Conservation (phyloP, 2,329 filamentous ascomycete species). For the Tolypocladium paradoxum region DNA sequence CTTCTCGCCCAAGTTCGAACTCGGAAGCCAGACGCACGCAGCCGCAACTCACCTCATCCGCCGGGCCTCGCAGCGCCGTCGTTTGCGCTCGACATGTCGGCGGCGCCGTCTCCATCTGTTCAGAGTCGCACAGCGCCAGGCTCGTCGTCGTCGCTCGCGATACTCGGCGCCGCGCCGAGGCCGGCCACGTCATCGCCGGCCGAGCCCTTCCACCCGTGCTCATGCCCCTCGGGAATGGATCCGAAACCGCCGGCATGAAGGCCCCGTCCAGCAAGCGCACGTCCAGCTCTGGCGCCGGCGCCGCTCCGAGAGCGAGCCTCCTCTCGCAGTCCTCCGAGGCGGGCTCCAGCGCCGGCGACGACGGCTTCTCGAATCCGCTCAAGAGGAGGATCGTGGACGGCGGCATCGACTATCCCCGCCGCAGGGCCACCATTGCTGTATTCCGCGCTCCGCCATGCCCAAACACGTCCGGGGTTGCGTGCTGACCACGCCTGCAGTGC, state of each 20-base stretch:
- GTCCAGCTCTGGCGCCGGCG: constrained; percentile 34
- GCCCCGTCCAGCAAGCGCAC: constrained; percentile 26
- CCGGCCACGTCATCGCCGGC: too few relatives aligned
- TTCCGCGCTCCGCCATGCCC: background rate
- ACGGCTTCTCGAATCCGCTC: constrained; percentile 44
- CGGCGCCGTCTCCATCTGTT: background rate
- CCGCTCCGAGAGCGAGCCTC: constrained; percentile 43
- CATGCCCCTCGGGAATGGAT: background rate
- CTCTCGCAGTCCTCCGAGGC: constrained; percentile 44
- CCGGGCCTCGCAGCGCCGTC: too few relatives aligned
- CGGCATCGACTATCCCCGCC: constrained; percentile 51
- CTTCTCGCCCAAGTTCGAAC: too few relatives aligned
- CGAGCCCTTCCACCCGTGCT: too few relatives aligned
- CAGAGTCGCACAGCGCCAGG: background rate
- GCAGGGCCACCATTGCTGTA: constrained; percentile 57
- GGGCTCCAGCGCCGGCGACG: constrained; percentile 32
- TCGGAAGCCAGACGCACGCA: too few relatives aligned
- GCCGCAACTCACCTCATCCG: too few relatives aligned
- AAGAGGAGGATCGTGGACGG: constrained; percentile 53
- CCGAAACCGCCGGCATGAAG: background rate
- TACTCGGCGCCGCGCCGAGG: too few relatives aligned
- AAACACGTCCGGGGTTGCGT: background rate
- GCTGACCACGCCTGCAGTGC: constrained; percentile 39
- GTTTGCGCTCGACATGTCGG: background rate
- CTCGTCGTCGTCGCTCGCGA: background rate